Evolutionary conservation across 371 early-diverging fungal genomes (phyloP), one percentile per base, ranked within the genome.

Genomic region (Nematocida displodere): DNA sequence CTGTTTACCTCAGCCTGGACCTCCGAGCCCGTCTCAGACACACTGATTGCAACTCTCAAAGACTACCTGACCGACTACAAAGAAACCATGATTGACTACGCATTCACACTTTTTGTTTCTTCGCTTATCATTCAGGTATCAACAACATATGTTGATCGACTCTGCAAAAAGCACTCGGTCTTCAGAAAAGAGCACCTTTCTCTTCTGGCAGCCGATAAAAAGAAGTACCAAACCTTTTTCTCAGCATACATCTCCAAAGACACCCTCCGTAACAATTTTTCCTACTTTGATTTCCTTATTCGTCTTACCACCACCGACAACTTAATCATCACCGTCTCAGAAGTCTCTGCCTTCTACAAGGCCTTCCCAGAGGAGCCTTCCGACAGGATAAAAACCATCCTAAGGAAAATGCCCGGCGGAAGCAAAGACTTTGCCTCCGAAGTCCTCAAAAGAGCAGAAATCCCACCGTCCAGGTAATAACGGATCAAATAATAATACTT

Each of bases 41-140:
- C 37, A 2, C 31, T 82, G 46, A 46, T 81, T 11, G 13, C 80
- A 5, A 84, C 85, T 1, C 26, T 84, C 22, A 68, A 80, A 54
- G 85, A 84, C 75, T 84, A 83, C 63, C 62, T 84, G 17, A 11
- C 17, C 17, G 85, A 84, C 63, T 84, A 83, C 67, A 53, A 78
- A 44, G 56, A 37, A 8, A 77, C 77, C 34, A 84, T 84, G 85
- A 63, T 54, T 31, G 82, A 81, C 20, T 84, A 82, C 61, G 44
- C 79, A 15, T 84, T 83, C 77, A 62, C 77, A 5, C 79, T 78
- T 22, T 82, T 84, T 49, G 50, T 71, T 13, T 47, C 56, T 49
- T 59, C 78, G 29, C 50, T 84, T 46, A 17, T 67, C 11, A 50
- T 24, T 8, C 49, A 39, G 2, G 44, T 82, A 39, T 17, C 54